Evolutionary conservation across 75 land plant species (phyloP).

Genomic region (Pseudotsuga menziesii): DNA sequence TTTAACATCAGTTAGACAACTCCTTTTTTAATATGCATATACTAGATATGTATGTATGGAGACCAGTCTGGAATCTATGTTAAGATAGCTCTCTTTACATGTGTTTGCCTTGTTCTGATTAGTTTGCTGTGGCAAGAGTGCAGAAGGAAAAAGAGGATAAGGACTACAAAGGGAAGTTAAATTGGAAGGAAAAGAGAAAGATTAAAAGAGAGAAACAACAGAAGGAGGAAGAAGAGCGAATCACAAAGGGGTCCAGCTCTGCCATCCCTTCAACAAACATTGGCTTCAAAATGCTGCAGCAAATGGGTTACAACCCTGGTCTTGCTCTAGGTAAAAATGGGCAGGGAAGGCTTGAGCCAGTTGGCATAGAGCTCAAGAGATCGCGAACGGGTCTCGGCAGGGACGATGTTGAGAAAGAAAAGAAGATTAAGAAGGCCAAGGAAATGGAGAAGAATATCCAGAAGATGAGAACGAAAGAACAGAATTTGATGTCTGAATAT

Average conservation of each 20-base stretch:
- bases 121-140: not conserved
- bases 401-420: constrained; percentile 31
- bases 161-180: not conserved
- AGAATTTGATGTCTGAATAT: constrained; percentile 56
- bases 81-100: not conserved
- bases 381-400: constrained; percentile 74
- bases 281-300: constrained; percentile 87
- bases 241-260: constrained; percentile 35
- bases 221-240: constrained; percentile 58
- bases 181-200: constrained; percentile 60
- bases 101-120: constrained; percentile 1
- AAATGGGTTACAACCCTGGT: constrained; percentile 93
- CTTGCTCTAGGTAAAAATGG: constrained; percentile 68
- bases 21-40: too few species aligned
- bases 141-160: constrained; percentile 4
- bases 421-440: constrained; percentile 30
- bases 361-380: constrained; percentile 60
- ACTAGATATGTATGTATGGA: too few species aligned
- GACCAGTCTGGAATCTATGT: not conserved
- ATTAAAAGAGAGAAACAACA: constrained; percentile 29
- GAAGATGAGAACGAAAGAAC: constrained; percentile 26
- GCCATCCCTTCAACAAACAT: constrained; percentile 80
- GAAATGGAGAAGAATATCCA: constrained; percentile 19
- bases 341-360: constrained; percentile 59
- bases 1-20: too few species aligned